Evolutionary conservation across 1,284 basidiomycete species (phyloP).

Genomic region (Mycosarcoma maydis): DNA sequence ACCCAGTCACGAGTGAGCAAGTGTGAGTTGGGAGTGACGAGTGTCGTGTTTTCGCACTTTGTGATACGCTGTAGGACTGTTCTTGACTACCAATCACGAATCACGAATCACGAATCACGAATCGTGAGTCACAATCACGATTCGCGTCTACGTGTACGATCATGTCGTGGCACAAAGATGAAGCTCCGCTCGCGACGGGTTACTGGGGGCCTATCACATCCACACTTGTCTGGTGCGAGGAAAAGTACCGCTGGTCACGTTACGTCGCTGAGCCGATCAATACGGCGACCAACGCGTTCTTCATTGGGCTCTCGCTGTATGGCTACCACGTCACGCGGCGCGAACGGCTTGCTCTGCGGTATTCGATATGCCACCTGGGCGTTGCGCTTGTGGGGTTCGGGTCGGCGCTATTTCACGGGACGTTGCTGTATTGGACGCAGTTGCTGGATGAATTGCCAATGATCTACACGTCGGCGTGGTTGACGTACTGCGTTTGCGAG

Average conservation of each 20-base stretch:
- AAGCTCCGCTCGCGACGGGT: slow-evolving; percentile 26
- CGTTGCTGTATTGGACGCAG: slow-evolving; percentile 61
- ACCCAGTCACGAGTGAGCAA: too few relatives aligned
- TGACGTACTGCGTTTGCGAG: slow-evolving; percentile 60
- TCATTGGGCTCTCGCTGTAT: slow-evolving; percentile 68
- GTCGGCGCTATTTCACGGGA: slow-evolving; percentile 61
- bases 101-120: too few relatives aligned
- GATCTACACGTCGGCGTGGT: slow-evolving; percentile 60
- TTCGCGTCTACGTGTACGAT: too few relatives aligned
- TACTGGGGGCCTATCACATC: slow-evolving; percentile 62
- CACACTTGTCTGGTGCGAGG: slow-evolving; percentile 63
- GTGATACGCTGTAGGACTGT: too few relatives aligned
- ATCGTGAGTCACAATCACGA: too few relatives aligned
- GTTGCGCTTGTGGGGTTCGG: slow-evolving; percentile 58
- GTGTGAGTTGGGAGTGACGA: too few relatives aligned
- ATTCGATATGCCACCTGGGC: slow-evolving; percentile 51
- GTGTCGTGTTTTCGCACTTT: too few relatives aligned
- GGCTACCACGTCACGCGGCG: slow-evolving; percentile 48
- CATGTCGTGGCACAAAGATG: slow-evolving; percentile 41
- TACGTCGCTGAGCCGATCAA: slow-evolving; percentile 64
- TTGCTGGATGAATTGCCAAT: slow-evolving; percentile 66
- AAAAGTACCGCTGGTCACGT: slow-evolving; percentile 57
- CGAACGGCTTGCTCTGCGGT: slow-evolving; percentile 50
- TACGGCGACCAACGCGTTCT: slow-evolving; percentile 69
- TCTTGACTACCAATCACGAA: too few relatives aligned